Conservation (phyloP, 2,329 filamentous ascomycete genomes). For the Penicillium sp. region DNA sequence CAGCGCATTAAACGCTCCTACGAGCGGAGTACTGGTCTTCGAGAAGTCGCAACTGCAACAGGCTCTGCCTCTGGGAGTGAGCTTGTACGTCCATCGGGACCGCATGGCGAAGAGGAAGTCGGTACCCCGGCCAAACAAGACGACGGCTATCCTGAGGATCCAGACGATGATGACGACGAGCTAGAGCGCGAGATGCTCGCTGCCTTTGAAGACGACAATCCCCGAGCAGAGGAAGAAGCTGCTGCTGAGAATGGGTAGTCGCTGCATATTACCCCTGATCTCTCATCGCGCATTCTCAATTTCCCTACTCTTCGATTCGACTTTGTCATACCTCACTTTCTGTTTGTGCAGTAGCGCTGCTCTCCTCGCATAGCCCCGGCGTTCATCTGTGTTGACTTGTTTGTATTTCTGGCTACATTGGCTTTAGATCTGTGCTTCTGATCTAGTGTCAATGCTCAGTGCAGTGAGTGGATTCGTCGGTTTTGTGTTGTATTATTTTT, state of each 20-base stretch:
- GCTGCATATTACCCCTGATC: background rate
- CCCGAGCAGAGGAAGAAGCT: conserved; percentile 34
- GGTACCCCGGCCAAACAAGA: conserved; percentile 28
- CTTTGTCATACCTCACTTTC: conserved; percentile 1
- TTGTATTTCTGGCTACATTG: background rate
- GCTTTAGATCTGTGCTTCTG: background rate
- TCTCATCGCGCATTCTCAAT: background rate
- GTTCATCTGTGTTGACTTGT: conserved; percentile 15
- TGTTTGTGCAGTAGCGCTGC: conserved; percentile 24
- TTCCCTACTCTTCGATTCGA: conserved; percentile 1
- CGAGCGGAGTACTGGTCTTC: conserved; percentile 38
- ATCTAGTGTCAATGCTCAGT: conserved; percentile 1
- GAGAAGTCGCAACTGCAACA: conserved; percentile 32
- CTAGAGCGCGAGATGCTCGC: conserved; percentile 56
- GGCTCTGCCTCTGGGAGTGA: conserved; percentile 12
- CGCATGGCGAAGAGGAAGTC: conserved; percentile 24
- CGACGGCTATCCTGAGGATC: conserved; percentile 25
- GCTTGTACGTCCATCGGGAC: background rate
- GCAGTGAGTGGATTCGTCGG: background rate
- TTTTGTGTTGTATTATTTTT: conserved; percentile 1
- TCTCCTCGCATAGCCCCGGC: conserved; percentile 32
- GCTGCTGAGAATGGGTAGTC: conserved; percentile 31
- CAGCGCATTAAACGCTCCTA: conserved; percentile 42
- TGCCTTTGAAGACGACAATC: conserved; percentile 49
- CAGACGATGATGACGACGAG: conserved; percentile 45